These are phyloP conservation scores for Hamigera avellanea DNA, from an alignment of 495 filamentous ascomycete species.

Conservation along the genomic window DNA sequence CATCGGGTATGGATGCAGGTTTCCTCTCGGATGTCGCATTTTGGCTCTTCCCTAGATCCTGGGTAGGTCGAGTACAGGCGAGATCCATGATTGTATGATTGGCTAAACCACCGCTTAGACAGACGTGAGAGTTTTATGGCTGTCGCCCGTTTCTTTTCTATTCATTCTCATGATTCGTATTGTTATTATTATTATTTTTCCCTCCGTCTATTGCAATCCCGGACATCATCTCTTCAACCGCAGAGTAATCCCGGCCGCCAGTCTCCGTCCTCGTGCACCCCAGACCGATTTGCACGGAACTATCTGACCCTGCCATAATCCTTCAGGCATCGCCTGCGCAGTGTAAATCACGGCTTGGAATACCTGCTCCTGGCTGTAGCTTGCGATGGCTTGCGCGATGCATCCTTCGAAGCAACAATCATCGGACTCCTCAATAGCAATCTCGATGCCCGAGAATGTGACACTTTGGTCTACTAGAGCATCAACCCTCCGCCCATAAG, in stretches of 20 bases:
- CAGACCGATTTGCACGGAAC: slow-evolving; percentile 37
- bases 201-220: neutral
- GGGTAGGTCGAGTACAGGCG: neutral
- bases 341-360: slow-evolving; percentile 29
- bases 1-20: neutral
- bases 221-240: slow-evolving; percentile 6
- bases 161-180: neutral
- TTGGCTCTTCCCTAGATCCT: neutral
- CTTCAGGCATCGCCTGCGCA: slow-evolving; percentile 11
- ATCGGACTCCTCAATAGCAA: slow-evolving; percentile 9
- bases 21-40: too few species aligned
- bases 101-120: neutral
- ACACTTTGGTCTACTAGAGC: slow-evolving; percentile 11
- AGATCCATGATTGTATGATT: neutral
- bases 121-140: neutral
- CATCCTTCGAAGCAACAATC: slow-evolving; percentile 8
- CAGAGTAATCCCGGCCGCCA: slow-evolving; percentile 29
- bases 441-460: slow-evolving; percentile 22
- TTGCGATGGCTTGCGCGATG: slow-evolving; percentile 11
- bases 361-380: slow-evolving; percentile 4
- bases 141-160: neutral
- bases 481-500: slow-evolving; percentile 10
- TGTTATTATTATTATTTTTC: neutral
- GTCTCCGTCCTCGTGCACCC: slow-evolving; percentile 23
- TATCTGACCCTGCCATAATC: slow-evolving; percentile 24